A percentile compares a stretch with the other conserved stretches of the same genome.
These are phyloP conservation scores for Pestalotiopsis sp. DNA, from an alignment of 2,329 filamentous ascomycete species.

Conservation along the genomic window DNA sequence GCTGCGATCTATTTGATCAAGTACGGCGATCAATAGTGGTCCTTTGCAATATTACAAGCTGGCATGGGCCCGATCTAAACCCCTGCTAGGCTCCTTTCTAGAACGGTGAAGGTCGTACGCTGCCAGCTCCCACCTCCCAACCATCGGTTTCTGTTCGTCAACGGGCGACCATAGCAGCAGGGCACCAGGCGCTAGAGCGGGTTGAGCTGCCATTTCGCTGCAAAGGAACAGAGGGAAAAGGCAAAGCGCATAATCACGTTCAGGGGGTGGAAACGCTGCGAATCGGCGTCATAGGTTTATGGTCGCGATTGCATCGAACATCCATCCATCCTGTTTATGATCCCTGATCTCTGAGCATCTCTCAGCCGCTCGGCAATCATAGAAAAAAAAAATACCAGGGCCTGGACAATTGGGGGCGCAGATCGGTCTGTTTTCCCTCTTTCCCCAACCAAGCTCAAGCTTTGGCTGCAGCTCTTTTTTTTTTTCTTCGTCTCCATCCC, in stretches of 20 bases:
- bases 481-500: neutral
- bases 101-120: neutral
- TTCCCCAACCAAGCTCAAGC: neutral
- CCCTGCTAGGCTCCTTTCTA: neutral
- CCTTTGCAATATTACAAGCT: neutral
- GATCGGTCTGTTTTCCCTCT: conserved; percentile 4
- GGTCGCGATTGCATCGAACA: neutral
- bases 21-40: conserved; percentile 1
- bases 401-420: conserved; percentile 22
- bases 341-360: neutral
- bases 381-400: neutral
- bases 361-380: conserved; percentile 8
- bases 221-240: neutral
- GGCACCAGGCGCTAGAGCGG: neutral
- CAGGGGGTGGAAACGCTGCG: neutral
- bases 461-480: neutral
- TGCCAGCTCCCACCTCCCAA: neutral
- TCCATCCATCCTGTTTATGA: neutral
- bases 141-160: neutral
- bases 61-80: neutral
- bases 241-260: neutral
- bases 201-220: neutral
- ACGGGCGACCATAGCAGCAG: neutral
- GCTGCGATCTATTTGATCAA: conserved; percentile 5
- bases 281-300: conserved; percentile 7